A percentile compares a stretch with the other conserved stretches of the same genome.
These are phyloP conservation scores for Linum trigynum DNA, from an alignment of 345 rosid genomes.

Conservation along the genomic window DNA sequence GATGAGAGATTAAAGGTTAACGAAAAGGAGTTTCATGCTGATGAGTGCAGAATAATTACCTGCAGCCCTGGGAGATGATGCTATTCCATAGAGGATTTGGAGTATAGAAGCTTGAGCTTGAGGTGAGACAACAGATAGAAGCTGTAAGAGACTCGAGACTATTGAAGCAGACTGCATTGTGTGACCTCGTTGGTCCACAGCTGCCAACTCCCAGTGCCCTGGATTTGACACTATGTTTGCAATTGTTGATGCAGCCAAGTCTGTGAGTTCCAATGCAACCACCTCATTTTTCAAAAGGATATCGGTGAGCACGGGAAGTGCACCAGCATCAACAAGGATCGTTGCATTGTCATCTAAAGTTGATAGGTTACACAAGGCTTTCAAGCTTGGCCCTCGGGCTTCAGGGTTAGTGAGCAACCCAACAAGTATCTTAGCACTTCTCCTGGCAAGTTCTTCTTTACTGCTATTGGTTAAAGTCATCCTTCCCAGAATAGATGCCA, in stretches of 20 bases:
- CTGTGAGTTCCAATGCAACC: slow-evolving; percentile 18
- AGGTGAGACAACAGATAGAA: slow-evolving; percentile 23
- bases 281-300: slow-evolving; percentile 25
- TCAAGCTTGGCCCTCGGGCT: slow-evolving; percentile 28
- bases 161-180: slow-evolving; percentile 30
- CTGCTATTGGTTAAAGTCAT: slow-evolving; percentile 32
- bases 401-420: slow-evolving; percentile 19
- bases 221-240: slow-evolving; percentile 38
- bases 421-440: slow-evolving; percentile 24
- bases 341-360: slow-evolving; percentile 32
- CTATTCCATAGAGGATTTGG: slow-evolving; percentile 26
- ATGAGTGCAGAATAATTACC: slow-evolving; percentile 15
- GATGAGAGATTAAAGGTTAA: background rate
- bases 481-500: slow-evolving; percentile 35
- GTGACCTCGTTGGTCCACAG: slow-evolving; percentile 28
- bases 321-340: slow-evolving; percentile 28
- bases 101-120: slow-evolving; percentile 25
- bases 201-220: slow-evolving; percentile 39
- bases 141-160: slow-evolving; percentile 22
- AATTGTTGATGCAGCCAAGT: slow-evolving; percentile 28
- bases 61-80: slow-evolving; percentile 38
- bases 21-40: background rate
- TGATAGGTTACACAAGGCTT: slow-evolving; percentile 34
- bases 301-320: slow-evolving; percentile 26
- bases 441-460: slow-evolving; percentile 32